phyloP scores from a whole-genome alignment of 2,329 filamentous ascomycete species.

The Paecilomyces sp. region DNA sequence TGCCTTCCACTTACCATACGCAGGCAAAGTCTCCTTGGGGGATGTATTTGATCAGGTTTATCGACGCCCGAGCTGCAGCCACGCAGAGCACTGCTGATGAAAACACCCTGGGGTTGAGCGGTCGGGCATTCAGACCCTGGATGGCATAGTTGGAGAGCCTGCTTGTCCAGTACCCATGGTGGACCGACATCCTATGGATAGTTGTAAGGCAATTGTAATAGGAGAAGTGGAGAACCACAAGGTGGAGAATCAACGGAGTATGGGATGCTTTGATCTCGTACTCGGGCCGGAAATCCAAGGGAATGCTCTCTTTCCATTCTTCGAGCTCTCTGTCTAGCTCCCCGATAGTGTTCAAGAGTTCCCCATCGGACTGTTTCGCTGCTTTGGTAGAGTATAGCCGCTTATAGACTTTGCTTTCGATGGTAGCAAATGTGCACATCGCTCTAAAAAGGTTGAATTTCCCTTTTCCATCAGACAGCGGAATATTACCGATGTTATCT shows the following conservation, averaged over 20 bases:
- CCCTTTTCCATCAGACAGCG: slow-evolving; percentile 76
- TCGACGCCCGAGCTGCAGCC: slow-evolving; percentile 83
- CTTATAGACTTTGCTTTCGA: slow-evolving; percentile 92
- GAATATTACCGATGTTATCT: slow-evolving; percentile 93
- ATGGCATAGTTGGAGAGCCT: slow-evolving; percentile 91
- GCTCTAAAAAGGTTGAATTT: slow-evolving; percentile 93
- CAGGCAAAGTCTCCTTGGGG: slow-evolving; percentile 91
- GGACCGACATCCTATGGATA: slow-evolving; percentile 96
- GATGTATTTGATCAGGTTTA: slow-evolving; percentile 90
- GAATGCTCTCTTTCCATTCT: slow-evolving; percentile 93
- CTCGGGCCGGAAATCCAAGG: slow-evolving; percentile 92
- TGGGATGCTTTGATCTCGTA: slow-evolving; percentile 91
- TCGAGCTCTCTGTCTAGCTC: slow-evolving; percentile 86
- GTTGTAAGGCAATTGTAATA: slow-evolving; percentile 98
- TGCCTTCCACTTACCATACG: slow-evolving; percentile 66
- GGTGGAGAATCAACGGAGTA: slow-evolving; percentile 86
- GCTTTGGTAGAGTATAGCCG: slow-evolving; percentile 88
- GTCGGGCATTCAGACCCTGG: slow-evolving; percentile 82
- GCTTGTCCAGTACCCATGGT: slow-evolving; percentile 97
- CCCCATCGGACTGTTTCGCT: slow-evolving; percentile 83
- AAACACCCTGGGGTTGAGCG: slow-evolving; percentile 89
- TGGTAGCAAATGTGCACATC: slow-evolving; percentile 85
- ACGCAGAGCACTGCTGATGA: slow-evolving; percentile 90
- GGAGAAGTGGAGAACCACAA: slow-evolving; percentile 89
- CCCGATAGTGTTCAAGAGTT: slow-evolving; percentile 89